phyloP scores from a whole-genome alignment of 371 early-diverging fungal genomes.

The Mortierella sp. region DNA sequence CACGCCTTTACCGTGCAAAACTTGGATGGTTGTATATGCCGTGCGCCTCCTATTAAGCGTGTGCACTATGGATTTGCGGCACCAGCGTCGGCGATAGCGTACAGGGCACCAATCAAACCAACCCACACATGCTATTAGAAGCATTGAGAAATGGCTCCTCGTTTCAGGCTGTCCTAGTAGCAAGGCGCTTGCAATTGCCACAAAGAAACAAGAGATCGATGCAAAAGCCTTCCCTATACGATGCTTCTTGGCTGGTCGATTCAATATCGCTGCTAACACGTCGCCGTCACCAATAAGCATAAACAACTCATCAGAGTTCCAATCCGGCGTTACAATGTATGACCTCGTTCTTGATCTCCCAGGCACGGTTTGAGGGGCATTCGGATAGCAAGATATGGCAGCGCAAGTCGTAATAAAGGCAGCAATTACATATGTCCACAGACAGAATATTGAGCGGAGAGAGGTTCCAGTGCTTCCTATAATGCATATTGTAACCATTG shows the following conservation, averaged over 20 bases:
- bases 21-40: slow-evolving; percentile 13
- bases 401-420: too few relatives aligned
- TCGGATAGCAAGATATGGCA: too few relatives aligned
- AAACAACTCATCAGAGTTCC: too few relatives aligned
- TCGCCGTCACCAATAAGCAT: slow-evolving; percentile 18
- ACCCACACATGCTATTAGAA: slow-evolving; percentile 8
- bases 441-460: too few relatives aligned
- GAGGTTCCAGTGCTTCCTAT: too few relatives aligned
- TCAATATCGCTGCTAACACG: slow-evolving; percentile 8
- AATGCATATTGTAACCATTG: too few relatives aligned
- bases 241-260: not conserved
- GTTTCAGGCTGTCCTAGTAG: slow-evolving; percentile 7
- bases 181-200: slow-evolving; percentile 10
- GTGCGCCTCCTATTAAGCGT: slow-evolving; percentile 14
- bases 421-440: too few relatives aligned
- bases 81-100: slow-evolving; percentile 13
- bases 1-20: slow-evolving; percentile 8
- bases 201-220: slow-evolving; percentile 9
- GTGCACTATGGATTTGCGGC: slow-evolving; percentile 2
- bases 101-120: slow-evolving; percentile 10
- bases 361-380: too few relatives aligned
- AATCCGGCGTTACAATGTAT: too few relatives aligned
- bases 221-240: not conserved
- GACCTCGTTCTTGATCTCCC: too few relatives aligned
- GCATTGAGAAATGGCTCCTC: slow-evolving; percentile 6